Base-by-base conservation (phyloP, 1,139 yeast species). In the Oligophagozyma castellii region DNA sequence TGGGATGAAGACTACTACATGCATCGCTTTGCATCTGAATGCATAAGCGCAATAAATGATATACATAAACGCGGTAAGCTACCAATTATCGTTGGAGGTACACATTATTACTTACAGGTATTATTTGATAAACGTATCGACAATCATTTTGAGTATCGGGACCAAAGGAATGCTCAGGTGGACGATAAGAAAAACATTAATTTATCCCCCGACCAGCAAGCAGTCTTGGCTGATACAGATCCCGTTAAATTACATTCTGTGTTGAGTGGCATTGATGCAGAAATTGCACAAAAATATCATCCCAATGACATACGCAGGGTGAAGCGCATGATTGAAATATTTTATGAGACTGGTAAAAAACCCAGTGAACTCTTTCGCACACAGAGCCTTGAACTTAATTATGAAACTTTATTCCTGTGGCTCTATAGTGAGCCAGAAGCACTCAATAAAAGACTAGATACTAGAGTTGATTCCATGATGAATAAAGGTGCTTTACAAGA, bases 61-160 rank as follows among this genome's bases (percentile, higher is more conserved):
- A 74, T 86, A n/a, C 77, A 76, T 33, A 35, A 50, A 0, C 51
- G 77, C 22, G 81, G 81, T 0, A 84, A 83, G 43, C 45, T 78
- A 1, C 96, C 99, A 0, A 78, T 89, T 4, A 55, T 92, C 0
- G 86, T 89, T 2, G 99, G 99, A 3, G 99, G 99, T 0, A 89
- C 98, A 0, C 95, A 86, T 48, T 89, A 89, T 50, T 89, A 89
- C 50, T 59, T 84, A 23, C 95, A 80, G 50, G 56, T 83, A 2
- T 51, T 92, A 12, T 83, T 86, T 46, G 62, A 67, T 29, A 37
- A 45, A 31, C 45, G 50, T 4, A 31, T 45, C 0, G 36, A 35
- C 5, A 37, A 44, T 3, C 37, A 36, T 10, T 38, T 42, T 19
- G 20, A 13, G 11, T n/a, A n/a, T n/a, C n/a, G n/a, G n/a, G n/a